phyloP scores from a whole-genome alignment of 495 filamentous ascomycete genomes.

The Chlorociboria aeruginascens region DNA sequence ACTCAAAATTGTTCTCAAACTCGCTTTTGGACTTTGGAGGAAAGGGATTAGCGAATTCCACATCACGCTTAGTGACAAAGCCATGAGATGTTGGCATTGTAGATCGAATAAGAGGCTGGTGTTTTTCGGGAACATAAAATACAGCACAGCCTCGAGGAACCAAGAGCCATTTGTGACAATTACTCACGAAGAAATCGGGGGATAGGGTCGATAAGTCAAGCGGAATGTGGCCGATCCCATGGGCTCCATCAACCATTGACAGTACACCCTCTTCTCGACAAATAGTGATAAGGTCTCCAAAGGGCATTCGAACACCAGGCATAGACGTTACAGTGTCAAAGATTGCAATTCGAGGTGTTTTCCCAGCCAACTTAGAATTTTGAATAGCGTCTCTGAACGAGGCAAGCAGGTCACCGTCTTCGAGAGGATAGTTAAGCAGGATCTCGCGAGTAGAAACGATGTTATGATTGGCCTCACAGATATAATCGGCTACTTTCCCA shows the following conservation, averaged over 20 bases:
- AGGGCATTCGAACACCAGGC: constrained; percentile 71
- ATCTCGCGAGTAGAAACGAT: constrained; percentile 28
- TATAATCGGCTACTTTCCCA: constrained; percentile 54
- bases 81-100: constrained; percentile 57
- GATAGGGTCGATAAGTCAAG: constrained; percentile 51
- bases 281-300: constrained; percentile 47
- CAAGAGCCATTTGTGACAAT: constrained; percentile 88
- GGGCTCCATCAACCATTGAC: constrained; percentile 61
- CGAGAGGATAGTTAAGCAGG: constrained; percentile 42
- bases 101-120: not conserved
- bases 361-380: constrained; percentile 28
- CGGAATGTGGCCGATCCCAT: constrained; percentile 66
- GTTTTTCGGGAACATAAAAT: not conserved
- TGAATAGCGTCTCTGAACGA: constrained; percentile 38
- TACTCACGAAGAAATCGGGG: constrained; percentile 75
- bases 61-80: constrained; percentile 26
- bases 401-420: constrained; percentile 43
- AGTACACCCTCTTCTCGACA: constrained; percentile 53
- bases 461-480: constrained; percentile 40
- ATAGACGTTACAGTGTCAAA: constrained; percentile 68
- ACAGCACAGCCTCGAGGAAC: constrained; percentile 64
- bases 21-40: constrained; percentile 35
- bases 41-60: constrained; percentile 18
- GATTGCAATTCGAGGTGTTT: constrained; percentile 48
- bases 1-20: constrained; percentile 67